These are phyloP conservation scores for Clarireedia sp. DNA, from an alignment of 2,329 filamentous ascomycete species.

Conservation along the genomic window DNA sequence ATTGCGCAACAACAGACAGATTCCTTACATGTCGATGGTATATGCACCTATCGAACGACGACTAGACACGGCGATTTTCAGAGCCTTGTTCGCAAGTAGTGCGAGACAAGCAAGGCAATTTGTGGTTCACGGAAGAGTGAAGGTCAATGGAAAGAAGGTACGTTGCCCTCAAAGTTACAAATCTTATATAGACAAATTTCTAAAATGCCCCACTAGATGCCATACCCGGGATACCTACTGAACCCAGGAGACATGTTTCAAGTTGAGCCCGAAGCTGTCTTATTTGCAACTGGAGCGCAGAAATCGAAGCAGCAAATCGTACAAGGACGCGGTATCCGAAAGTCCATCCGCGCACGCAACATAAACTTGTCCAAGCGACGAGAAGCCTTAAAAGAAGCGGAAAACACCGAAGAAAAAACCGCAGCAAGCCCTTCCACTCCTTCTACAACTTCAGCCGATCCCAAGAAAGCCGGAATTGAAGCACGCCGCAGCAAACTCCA, in stretches of 20 bases:
- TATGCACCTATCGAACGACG: constrained; percentile 87
- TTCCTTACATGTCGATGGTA: constrained; percentile 93
- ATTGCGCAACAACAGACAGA: constrained; percentile 47
- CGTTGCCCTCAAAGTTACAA: background rate
- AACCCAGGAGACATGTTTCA: constrained; percentile 99
- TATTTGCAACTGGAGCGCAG: constrained; percentile 74
- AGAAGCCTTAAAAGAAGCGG: constrained; percentile 16
- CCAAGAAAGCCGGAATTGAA: background rate
- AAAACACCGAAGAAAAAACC: constrained; percentile 7
- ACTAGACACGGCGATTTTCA: constrained; percentile 89
- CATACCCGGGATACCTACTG: constrained; percentile 81
- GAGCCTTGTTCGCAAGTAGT: constrained; percentile 89
- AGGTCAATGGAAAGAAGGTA: constrained; percentile 94
- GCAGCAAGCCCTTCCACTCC: background rate
- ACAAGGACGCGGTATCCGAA: constrained; percentile 17
- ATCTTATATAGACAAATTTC: background rate
- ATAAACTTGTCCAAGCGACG: constrained; percentile 9
- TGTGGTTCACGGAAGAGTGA: constrained; percentile 85
- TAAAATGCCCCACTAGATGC: constrained; percentile 55
- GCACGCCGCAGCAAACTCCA: constrained; percentile 2
- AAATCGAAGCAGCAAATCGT: constrained; percentile 40
- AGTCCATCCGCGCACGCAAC: constrained; percentile 11
- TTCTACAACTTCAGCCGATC: constrained; percentile 9
- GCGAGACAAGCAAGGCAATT: constrained; percentile 89
- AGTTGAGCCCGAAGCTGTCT: constrained; percentile 79